Evolutionary conservation across 1,139 yeast species (phyloP), one percentile per base, ranked within the genome.

Genomic region (Hansenula sp.): DNA sequence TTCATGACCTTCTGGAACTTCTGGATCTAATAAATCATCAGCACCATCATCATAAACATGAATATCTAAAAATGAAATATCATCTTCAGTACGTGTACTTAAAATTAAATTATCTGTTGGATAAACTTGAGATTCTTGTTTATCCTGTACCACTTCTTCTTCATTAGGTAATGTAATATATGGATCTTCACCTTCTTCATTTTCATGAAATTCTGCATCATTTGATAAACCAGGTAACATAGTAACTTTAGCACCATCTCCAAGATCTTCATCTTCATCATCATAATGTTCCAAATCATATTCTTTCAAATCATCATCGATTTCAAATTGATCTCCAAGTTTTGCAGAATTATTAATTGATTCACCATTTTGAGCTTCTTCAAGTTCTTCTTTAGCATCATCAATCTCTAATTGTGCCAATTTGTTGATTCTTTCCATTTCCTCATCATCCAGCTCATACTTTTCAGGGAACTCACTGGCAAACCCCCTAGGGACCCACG

Each of bases 401-500:
- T 75, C 75, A 42, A 92, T 68, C 60, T 89, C 89, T 54, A 90
- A 69, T 47, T 83, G 77, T 34, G 97, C 96, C 77, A 92, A 75
- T 49, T 82, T 80, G 47, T 82, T 79, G 59, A 92, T 89, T 65
- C 97, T 77, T 45, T 79, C 94, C 87, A 92, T 82, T 64, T 92
- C 99, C 44, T 77, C 94, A 49, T 92, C 97, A 54, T 89, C 81
- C 44, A 92, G 68, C 52, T 87, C 96, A 57, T 88, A 89, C 59
- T 85, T 78, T 53, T 80, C 87, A 5, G 98, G 98, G 59, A 83
- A 86, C 61, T 90, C 97, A 30, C 95, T 77, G 24, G 98, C 95
- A 61, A 75, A 85, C 11, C 99, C 99, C 57, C 96, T 77, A 37
- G 97, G 97, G 27, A 92, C 96, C 97, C 98, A 92, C 39, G 83